phyloP scores from a whole-genome alignment of 495 filamentous ascomycete genomes.

The Entonaema liquescens region DNA sequence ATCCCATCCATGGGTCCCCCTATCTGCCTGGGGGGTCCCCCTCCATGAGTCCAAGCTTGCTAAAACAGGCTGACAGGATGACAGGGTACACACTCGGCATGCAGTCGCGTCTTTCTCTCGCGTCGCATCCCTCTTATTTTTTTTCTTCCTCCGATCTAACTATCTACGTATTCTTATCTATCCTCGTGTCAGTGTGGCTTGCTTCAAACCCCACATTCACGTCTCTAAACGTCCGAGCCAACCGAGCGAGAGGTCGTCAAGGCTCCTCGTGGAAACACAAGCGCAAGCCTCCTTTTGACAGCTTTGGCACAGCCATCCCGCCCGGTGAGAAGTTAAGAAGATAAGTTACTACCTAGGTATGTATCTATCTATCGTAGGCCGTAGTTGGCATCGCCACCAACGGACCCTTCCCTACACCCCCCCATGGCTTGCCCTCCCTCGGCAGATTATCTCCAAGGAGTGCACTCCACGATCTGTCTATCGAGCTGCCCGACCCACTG shows the following conservation, averaged over 20 bases:
- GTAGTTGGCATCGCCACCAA: slow-evolving; percentile 35
- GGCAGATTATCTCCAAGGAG: slow-evolving; percentile 46
- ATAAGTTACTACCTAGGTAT: not conserved
- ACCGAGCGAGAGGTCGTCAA: slow-evolving; percentile 25
- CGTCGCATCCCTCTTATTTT: slow-evolving; percentile 26
- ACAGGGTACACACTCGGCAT: slow-evolving; percentile 30
- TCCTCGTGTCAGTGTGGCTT: slow-evolving; percentile 45
- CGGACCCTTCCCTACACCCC: slow-evolving; percentile 10
- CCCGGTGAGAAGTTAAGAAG: not conserved
- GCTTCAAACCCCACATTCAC: slow-evolving; percentile 34
- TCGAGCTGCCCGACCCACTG: slow-evolving; percentile 38
- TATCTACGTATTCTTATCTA: slow-evolving; percentile 35
- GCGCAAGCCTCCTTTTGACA: slow-evolving; percentile 34
- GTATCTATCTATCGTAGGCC: not conserved
- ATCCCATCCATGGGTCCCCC: slow-evolving; percentile 36
- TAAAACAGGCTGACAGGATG: slow-evolving; percentile 27
- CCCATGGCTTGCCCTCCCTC: slow-evolving; percentile 40
- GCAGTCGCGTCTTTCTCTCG: slow-evolving; percentile 38
- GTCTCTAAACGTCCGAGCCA: slow-evolving; percentile 31
- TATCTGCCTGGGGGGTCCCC: slow-evolving; percentile 17
- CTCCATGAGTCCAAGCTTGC: slow-evolving; percentile 9
- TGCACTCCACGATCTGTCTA: slow-evolving; percentile 49
- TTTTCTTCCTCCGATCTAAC: not conserved
- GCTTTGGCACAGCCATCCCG: slow-evolving; percentile 34
- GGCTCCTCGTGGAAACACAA: slow-evolving; percentile 5